A percentile compares a stretch with the other conserved stretches of the same genome.
These are phyloP conservation scores for Mycothermus thermophilus DNA, from an alignment of 495 filamentous ascomycete genomes.

Conservation along the genomic window DNA sequence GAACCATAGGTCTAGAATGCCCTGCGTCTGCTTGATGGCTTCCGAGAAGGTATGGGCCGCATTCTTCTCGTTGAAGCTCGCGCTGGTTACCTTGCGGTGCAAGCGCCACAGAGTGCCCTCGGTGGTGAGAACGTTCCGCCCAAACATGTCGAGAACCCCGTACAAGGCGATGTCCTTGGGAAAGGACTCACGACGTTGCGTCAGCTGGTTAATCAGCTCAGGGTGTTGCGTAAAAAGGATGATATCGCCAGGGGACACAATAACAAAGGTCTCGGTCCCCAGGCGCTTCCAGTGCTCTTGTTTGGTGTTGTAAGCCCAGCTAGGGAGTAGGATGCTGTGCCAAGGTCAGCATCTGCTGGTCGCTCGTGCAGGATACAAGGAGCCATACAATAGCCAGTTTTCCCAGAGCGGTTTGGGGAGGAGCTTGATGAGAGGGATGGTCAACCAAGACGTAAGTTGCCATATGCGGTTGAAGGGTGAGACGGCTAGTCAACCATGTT, in stretches of 20 bases:
- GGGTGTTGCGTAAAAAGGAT: conserved; percentile 40
- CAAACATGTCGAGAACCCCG: conserved; percentile 44
- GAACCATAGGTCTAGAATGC: conserved; percentile 42
- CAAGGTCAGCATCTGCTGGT: conserved; percentile 1
- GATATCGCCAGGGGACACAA: conserved; percentile 35
- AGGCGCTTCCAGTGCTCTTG: conserved; percentile 25
- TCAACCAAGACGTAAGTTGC: conserved; percentile 34
- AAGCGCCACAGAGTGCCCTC: conserved; percentile 50
- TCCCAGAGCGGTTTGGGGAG: conserved; percentile 34
- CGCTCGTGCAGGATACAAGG: neutral
- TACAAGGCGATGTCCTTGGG: conserved; percentile 51
- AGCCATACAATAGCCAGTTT: conserved; percentile 32
- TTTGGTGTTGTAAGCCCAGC: conserved; percentile 23
- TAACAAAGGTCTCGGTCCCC: conserved; percentile 34
- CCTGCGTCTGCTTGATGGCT: conserved; percentile 41
- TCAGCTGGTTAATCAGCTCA: conserved; percentile 46
- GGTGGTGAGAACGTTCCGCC: conserved; percentile 48
- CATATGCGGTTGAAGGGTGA: conserved; percentile 33
- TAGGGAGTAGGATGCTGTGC: conserved; percentile 20
- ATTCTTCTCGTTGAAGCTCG: conserved; percentile 60
- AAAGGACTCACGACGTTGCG: conserved; percentile 47
- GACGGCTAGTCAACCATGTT: conserved; percentile 20
- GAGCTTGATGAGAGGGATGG: conserved; percentile 33
- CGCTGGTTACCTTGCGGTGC: conserved; percentile 54
- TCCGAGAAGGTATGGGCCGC: conserved; percentile 50